phyloP scores from a whole-genome alignment of 257 asterid genomes.

The Salvia rosmarinus region DNA sequence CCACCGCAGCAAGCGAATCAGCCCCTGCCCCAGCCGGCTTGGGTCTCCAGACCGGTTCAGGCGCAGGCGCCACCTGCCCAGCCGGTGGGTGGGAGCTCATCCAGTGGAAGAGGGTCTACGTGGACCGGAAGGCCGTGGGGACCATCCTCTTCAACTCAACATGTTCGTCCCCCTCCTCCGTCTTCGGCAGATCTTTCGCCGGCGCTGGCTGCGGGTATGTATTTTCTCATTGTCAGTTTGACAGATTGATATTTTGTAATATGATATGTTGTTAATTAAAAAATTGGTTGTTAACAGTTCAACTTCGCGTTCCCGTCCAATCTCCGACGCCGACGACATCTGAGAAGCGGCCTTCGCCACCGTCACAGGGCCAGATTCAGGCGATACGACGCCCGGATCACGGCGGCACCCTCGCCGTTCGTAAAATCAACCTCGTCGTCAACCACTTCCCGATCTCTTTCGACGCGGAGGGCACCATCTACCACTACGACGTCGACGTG shows the following conservation, averaged over 20 bases:
- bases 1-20: too few species aligned
- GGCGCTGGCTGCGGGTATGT: slow-evolving; percentile 39
- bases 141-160: slow-evolving; percentile 28
- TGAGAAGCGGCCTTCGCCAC: slow-evolving; percentile 21
- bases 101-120: slow-evolving; percentile 28
- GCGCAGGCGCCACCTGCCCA: slow-evolving; percentile 23
- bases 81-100: slow-evolving; percentile 28
- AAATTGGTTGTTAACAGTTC: too few species aligned
- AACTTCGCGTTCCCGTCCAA: too few species aligned
- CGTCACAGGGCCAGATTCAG: slow-evolving; percentile 28
- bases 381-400: slow-evolving; percentile 62
- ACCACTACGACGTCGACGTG: slow-evolving; percentile 65
- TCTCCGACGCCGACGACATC: too few species aligned
- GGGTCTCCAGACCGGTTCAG: slow-evolving; percentile 17
- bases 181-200: not conserved
- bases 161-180: slow-evolving; percentile 4
- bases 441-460: slow-evolving; percentile 67
- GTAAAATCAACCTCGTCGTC: slow-evolving; percentile 46
- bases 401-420: slow-evolving; percentile 49
- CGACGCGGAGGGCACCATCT: slow-evolving; percentile 38
- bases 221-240: slow-evolving; percentile 3
- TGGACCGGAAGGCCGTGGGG: slow-evolving; percentile 41
- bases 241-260: too few species aligned
- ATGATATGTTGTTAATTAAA: too few species aligned
- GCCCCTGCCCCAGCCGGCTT: slow-evolving; percentile 25